A percentile compares a stretch with the other conserved stretches of the same genome.
phyloP scores from a whole-genome alignment of 2,329 filamentous ascomycete species.

The Cryphonectria nitschkei region DNA sequence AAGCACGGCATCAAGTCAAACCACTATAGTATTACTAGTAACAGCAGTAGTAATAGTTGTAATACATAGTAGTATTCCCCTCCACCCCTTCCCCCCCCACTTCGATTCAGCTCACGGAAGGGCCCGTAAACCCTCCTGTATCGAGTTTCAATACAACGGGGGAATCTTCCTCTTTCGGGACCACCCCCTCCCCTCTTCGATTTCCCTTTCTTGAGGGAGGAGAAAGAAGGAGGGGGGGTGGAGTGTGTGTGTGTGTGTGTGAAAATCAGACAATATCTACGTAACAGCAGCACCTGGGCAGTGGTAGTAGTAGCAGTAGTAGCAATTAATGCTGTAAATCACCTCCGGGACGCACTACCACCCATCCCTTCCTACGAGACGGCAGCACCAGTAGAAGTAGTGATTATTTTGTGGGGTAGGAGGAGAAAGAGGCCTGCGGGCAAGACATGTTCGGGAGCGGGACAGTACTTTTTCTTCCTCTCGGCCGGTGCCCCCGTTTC shows the following conservation, averaged over 20 bases:
- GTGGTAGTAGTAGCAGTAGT: background rate
- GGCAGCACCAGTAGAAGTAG: too few relatives aligned
- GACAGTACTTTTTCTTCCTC: background rate
- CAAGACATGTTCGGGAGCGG: slow-evolving; percentile 1
- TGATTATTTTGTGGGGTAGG: background rate
- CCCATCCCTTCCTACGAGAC: background rate
- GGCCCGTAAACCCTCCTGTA: background rate
- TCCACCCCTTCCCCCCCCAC: background rate
- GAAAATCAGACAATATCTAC: background rate
- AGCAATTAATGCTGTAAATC: background rate
- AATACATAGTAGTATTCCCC: background rate
- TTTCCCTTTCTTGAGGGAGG: background rate
- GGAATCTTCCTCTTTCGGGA: background rate
- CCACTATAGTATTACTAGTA: background rate
- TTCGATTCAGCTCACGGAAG: slow-evolving; percentile 4
- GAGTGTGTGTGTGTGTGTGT: too few relatives aligned
- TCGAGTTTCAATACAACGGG: slow-evolving; percentile 9
- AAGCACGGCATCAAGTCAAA: background rate
- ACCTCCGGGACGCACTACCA: background rate
- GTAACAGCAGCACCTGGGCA: background rate
- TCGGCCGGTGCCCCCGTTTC: background rate
- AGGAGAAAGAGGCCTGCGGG: background rate
- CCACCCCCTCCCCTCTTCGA: background rate
- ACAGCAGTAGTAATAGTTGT: background rate
- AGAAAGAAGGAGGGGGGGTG: background rate